Conservation (phyloP, 1,139 yeast genomes). For the Hyphopichia burtonii region DNA sequence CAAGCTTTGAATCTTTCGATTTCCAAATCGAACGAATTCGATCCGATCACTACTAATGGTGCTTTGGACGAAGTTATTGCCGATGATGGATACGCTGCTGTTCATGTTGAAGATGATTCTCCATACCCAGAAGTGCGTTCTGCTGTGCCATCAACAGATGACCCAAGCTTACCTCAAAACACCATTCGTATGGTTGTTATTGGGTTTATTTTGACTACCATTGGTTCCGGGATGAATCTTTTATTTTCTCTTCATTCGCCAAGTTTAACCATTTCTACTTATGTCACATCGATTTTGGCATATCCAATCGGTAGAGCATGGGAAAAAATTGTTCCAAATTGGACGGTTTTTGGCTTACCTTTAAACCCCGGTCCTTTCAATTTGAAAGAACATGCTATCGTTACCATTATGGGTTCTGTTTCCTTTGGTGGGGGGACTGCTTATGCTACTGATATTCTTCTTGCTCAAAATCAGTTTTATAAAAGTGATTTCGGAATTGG, state of each 20-base stretch:
- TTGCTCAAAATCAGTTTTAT: conserved; percentile 55
- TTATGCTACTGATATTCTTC: conserved; percentile 58
- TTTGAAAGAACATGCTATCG: conserved; percentile 62
- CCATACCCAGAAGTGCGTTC: conserved; percentile 68
- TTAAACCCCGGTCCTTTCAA: conserved; percentile 68
- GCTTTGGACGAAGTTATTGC: conserved; percentile 20
- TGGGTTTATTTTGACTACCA: conserved; percentile 51
- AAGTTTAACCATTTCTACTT: conserved; percentile 49
- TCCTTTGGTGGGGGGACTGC: conserved; percentile 62
- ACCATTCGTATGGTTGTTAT: conserved; percentile 64
- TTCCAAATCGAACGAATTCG: conserved; percentile 35
- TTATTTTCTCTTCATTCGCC: conserved; percentile 63
- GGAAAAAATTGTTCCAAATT: conserved; percentile 49
- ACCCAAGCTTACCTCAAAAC: conserved; percentile 53
- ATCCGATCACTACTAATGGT: conserved; percentile 31
- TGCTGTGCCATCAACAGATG: conserved; percentile 63
- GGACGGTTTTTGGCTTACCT: conserved; percentile 37
- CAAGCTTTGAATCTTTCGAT: conserved; percentile 19
- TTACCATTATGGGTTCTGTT: conserved; percentile 51
- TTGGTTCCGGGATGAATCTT: conserved; percentile 61
- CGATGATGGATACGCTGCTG: conserved; percentile 44
- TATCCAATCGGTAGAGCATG: conserved; percentile 61
- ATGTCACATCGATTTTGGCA: conserved; percentile 58
- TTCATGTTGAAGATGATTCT: conserved; percentile 50
- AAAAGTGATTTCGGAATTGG: conserved; percentile 40